Evolutionary conservation across 2,329 filamentous ascomycete species (phyloP).

Genomic region (Metarhizium rileyi): DNA sequence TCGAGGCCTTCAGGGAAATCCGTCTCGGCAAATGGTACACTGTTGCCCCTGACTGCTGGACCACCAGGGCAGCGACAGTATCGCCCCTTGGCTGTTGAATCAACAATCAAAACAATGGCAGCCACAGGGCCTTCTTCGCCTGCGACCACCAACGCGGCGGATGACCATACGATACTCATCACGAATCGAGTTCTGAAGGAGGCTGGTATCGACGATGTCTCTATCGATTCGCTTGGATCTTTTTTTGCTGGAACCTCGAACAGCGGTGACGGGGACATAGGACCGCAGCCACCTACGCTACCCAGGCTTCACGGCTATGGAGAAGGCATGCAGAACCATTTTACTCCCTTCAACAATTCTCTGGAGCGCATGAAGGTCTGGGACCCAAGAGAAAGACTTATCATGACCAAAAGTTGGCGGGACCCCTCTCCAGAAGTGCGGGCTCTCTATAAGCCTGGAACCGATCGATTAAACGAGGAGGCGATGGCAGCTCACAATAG

Average conservation of each 20-base stretch:
- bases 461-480: conserved; percentile 14
- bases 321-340: background rate
- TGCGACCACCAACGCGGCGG: conserved; percentile 9
- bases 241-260: background rate
- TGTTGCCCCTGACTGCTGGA: conserved; percentile 43
- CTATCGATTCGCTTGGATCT: background rate
- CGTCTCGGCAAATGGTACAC: conserved; percentile 29
- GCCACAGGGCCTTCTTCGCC: conserved; percentile 4
- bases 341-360: background rate
- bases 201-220: conserved; percentile 13
- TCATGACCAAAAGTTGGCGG: conserved; percentile 1
- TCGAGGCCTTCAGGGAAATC: conserved; percentile 10
- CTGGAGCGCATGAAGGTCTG: background rate
- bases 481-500: conserved; percentile 9
- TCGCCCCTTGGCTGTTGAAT: conserved; percentile 33
- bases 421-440: background rate
- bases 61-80: conserved; percentile 44
- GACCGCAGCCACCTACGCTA: background rate
- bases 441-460: conserved; percentile 9
- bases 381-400: background rate
- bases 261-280: background rate
- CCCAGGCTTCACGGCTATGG: background rate
- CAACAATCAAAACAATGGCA: conserved; percentile 22
- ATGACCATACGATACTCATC: conserved; percentile 15
- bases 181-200: conserved; percentile 14